A percentile compares a stretch with the other conserved stretches of the same genome.
phyloP scores from a whole-genome alignment of 1,284 basidiomycete genomes.

The Boletus albobrunnescens region DNA sequence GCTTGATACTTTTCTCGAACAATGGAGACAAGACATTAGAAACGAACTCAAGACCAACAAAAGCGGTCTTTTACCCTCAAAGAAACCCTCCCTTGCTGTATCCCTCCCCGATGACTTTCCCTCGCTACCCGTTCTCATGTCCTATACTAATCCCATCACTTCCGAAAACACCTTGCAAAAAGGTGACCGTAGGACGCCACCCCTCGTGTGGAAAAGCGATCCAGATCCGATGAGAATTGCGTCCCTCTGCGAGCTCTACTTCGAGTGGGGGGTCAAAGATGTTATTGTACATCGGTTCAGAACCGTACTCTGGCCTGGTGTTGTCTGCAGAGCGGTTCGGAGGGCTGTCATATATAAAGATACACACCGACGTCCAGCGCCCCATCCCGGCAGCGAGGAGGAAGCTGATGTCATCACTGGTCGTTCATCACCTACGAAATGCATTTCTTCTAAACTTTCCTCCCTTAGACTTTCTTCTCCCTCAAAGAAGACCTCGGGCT shows the following conservation, averaged over 20 bases:
- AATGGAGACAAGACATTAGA: conserved; percentile 63
- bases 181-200: conserved; percentile 30
- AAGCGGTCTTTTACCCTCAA: conserved; percentile 55
- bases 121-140: conserved; percentile 61
- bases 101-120: conserved; percentile 63
- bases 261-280: conserved; percentile 85
- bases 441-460: conserved; percentile 16
- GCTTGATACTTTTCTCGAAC: conserved; percentile 52
- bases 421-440: conserved; percentile 19
- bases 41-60: conserved; percentile 72
- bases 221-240: conserved; percentile 73
- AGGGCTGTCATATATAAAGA: conserved; percentile 44
- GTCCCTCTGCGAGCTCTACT: conserved; percentile 75
- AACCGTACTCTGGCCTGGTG: conserved; percentile 70
- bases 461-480: conserved; percentile 18
- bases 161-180: conserved; percentile 52
- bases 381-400: conserved; percentile 37
- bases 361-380: not conserved
- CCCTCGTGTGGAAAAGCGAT: conserved; percentile 54
- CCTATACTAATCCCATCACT: conserved; percentile 74
- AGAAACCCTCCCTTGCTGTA: conserved; percentile 57
- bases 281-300: conserved; percentile 75
- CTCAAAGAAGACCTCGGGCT: conserved; percentile 7
- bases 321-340: conserved; percentile 62
- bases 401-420: not conserved